Percentiles rank a stretch among this genome's conserved stretches.
Evolutionary conservation across 805 yeast genomes (phyloP).

Genomic region (Wickerhamiella brachini): DNA sequence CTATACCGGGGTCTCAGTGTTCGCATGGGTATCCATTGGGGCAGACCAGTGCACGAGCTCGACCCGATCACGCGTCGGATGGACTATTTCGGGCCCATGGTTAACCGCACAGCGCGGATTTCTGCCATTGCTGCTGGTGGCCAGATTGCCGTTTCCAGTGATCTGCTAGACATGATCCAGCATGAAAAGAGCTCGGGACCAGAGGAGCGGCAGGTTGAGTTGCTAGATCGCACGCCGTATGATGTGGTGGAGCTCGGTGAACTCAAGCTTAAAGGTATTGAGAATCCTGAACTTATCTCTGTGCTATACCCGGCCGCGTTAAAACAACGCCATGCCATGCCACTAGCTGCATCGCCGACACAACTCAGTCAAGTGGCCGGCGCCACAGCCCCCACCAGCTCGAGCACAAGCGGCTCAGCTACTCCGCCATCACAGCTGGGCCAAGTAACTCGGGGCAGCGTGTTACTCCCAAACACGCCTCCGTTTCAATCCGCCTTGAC

Average conservation of each 20-base stretch:
- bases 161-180: conserved; percentile 60
- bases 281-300: conserved; percentile 79
- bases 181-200: conserved; percentile 32
- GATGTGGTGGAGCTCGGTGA: conserved; percentile 62
- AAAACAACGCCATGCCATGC: conserved; percentile 35
- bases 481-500: background rate
- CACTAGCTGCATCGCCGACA: background rate
- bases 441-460: background rate
- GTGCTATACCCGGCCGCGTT: conserved; percentile 59
- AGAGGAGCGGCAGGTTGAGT: conserved; percentile 21
- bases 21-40: conserved; percentile 98
- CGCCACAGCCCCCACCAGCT: background rate
- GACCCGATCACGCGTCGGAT: conserved; percentile 92
- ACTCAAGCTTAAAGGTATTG: conserved; percentile 82
- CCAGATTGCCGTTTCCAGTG: conserved; percentile 78
- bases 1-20: conserved; percentile 85
- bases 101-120: conserved; percentile 84
- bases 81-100: conserved; percentile 99
- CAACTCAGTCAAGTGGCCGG: background rate
- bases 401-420: background rate
- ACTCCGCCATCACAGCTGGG: background rate
- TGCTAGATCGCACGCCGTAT: conserved; percentile 56
- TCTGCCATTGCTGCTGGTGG: conserved; percentile 97
- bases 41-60: conserved; percentile 87
- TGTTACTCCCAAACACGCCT: background rate